These are phyloP conservation scores for Crataegus laevigata DNA, from an alignment of 306 rosid genomes.

Conservation along the genomic window DNA sequence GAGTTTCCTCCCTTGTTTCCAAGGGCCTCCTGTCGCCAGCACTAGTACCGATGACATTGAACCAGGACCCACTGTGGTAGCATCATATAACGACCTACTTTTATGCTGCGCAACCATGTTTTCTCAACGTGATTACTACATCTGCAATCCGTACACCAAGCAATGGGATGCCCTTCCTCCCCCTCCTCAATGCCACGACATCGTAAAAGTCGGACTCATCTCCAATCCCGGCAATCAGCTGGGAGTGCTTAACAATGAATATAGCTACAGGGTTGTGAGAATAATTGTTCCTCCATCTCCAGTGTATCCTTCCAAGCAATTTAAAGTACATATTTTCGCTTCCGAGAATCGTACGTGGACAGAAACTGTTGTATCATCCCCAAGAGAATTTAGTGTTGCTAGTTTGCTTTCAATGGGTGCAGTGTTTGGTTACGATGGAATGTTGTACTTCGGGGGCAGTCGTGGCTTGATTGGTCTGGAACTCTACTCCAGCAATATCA, in stretches of 20 bases:
- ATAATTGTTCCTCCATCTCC: neutral
- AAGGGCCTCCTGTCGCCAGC: too few species aligned
- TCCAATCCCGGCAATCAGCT: neutral
- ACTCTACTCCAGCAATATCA: neutral
- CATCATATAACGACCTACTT: neutral
- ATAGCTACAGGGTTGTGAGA: neutral
- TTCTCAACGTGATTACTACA: neutral
- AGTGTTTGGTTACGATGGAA: neutral
- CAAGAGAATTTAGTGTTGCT: neutral
- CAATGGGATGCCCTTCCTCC: neutral
- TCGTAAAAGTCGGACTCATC: neutral
- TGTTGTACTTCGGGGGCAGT: neutral
- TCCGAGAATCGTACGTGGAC: neutral
- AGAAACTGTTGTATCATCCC: neutral
- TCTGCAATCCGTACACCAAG: neutral
- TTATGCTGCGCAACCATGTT: neutral
- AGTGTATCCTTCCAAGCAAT: neutral
- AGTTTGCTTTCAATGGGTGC: neutral
- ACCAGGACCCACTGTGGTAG: neutral
- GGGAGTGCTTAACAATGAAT: neutral
- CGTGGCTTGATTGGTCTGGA: neutral
- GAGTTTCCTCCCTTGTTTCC: too few species aligned
- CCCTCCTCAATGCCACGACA: neutral
- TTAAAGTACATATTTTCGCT: neutral
- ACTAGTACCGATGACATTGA: too few species aligned